Evolutionary conservation across 345 rosid species (phyloP).

Genomic region (Ceriops zippeliana): DNA sequence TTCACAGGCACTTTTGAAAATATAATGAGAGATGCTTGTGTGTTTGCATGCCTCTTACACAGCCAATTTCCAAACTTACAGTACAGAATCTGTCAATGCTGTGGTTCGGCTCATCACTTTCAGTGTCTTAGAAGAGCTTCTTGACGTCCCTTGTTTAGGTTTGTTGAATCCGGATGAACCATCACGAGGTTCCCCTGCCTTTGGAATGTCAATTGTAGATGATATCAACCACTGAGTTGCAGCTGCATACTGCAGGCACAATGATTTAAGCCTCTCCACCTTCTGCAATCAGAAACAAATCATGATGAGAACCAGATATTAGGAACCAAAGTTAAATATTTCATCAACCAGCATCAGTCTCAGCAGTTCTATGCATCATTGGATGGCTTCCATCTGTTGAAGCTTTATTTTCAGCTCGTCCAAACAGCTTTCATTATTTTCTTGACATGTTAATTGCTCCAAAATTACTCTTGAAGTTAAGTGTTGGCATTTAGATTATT

Average conservation of each 20-base stretch:
- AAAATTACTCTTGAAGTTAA: too few species aligned
- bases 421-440: too few species aligned
- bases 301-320: not conserved
- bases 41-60: not conserved
- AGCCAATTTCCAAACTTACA: conserved; percentile 51
- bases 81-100: conserved; percentile 66
- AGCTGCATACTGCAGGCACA: conserved; percentile 86
- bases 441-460: too few species aligned
- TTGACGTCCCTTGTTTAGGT: conserved; percentile 36
- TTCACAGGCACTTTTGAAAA: not conserved
- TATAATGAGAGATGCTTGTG: not conserved
- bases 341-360: not conserved
- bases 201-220: conserved; percentile 61
- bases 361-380: not conserved
- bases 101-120: conserved; percentile 44
- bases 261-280: conserved; percentile 78
- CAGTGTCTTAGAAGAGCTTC: conserved; percentile 36
- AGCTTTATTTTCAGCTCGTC: not conserved
- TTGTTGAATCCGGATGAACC: conserved; percentile 23
- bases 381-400: not conserved
- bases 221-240: conserved; percentile 97
- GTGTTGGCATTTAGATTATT: not conserved
- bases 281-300: conserved; percentile 51
- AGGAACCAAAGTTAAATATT: not conserved
- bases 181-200: conserved; percentile 37